Base-by-base conservation (phyloP, 2,329 filamentous ascomycete species). In the Aspergillus melleus region DNA sequence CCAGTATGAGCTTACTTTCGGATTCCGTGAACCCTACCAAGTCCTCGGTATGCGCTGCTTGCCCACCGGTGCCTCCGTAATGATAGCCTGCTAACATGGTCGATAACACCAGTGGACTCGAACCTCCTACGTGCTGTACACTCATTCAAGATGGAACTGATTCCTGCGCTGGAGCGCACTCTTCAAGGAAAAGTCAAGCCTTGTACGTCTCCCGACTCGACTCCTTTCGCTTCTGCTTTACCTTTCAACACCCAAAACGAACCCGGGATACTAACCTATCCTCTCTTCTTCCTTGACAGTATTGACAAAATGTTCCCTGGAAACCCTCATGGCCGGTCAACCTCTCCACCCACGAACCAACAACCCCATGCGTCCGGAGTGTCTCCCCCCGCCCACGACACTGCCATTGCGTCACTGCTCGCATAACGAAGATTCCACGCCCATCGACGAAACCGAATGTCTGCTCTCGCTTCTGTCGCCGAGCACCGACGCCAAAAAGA, bases 11-110 rank as follows among this genome's bases (percentile, higher is more conserved):
- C 84, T 94, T 75, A 88, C 87, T 61, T 97, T 96, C 74, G 89
- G 90, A 61, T 97, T 97, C 76, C 91, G 93, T 68, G 90, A 95
- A 78, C 92, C 95, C 11, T 98, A 97, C 79, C 95, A 98, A 79
- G 89, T 96, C 54, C 81, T 96, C 49, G 82, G 87, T 89, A 79
- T 59, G 80, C 71, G 60, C 14, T 36, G 32, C 36, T 19, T 29
- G 30, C 49, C 20, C 16, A 10, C 1, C 12, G 14, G 6, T n/a
- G 11, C 12, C n/a, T n/a, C 11, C 59, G 32, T 36, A 29, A 29
- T 36, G 20, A 8, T 11, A 19, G 9, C 30, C 64, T 55, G n/a
- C 49, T 58, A 42, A 59, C 64, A n/a, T 42, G 32, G 6, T 49
- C 29, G 46, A 44, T 46, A 14, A n/a, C 50, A 9, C 66, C 68